Base-by-base conservation (phyloP, 177 flowering plant genomes). In the Tripterygium wilfordii region DNA sequence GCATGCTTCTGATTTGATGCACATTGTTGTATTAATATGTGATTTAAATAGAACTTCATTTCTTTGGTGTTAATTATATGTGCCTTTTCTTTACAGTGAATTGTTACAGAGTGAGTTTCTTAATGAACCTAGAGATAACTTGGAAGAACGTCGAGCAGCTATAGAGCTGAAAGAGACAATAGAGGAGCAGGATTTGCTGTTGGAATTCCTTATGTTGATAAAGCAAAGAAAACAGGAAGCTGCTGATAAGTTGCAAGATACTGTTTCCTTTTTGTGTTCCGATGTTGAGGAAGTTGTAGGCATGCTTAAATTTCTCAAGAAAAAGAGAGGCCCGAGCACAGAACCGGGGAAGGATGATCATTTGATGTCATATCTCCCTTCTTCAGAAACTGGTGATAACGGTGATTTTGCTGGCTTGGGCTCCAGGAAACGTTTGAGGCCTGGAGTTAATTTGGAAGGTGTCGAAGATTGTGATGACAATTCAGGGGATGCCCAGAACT, bases 101-200 rank as follows among this genome's bases (percentile, higher is more conserved):
- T 69, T 92, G 63, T 50, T 86, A 51, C 70, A 77, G 56, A 92
- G 96, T 64, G 91, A 84, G 47, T 88, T 92, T 63, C 77, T 92
- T 25, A 74, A 70, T 56, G 91, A 76, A 51, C 87, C 80, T 27
- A 88, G 76, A 62, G 77, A 73, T 36, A 57, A 67, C 52, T 30
- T 82, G 48, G 83, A 77, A 66, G 91, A 80, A 55, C 90, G 83
- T 25, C 79, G 84, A 77, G 83, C 82, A 20, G 87, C 81, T 27
- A 73, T 80, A 63, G 81, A 80, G 54, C 71, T 88, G 22, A 68
- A 67, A 56, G 85, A 88, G 56, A 73, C 53, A 64, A 77, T 78
- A 65, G 96, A 82, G 56, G 96, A 92, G 67, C 84, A 83, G 39
- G 94, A 92, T 52, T 55, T 88, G 56, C 60, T 88, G 52, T 74